Base-by-base conservation (phyloP, 371 early-diverging fungal genomes). In the Mucor sp. region DNA sequence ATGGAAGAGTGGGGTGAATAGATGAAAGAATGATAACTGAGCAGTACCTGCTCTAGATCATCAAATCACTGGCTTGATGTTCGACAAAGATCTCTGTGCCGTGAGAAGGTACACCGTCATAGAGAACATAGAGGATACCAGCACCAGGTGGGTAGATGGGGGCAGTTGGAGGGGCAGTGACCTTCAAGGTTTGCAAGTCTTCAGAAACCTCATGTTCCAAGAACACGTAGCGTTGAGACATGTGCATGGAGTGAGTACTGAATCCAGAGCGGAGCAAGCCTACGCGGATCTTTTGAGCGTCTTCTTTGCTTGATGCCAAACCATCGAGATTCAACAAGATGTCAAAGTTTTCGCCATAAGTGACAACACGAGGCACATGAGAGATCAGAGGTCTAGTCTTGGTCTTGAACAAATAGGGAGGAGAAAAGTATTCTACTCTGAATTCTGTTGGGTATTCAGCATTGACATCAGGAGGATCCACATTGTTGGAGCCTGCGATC, bases 351-450 rank as follows among this genome's bases (percentile, higher is more conserved):
- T 83, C 72, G 11, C 69, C 84, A 48, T 86, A 86, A 4, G 73
- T 70, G 14, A 87, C 69, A 9, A 75, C 70, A 11, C 74, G 74
- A 8, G 88, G 88, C 17, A 86, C 78, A 62, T 78, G 71, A 17
- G 79, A 79, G 25, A 82, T 74, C 25, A 83, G 69, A 6, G 89
- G 89, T 4, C 87, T 72, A 43, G 83, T 69, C 23, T 74, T 75
- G 1, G 72, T 66, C 28, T 81, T 75, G 65, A 83, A 82, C 48
- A 90, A 68, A 41, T 90, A 90, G 14, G 90, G 90, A 37, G 90
- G 90, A 23, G 83, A 82, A 62, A 85, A 90, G 50, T 80, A 79
- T 73, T 90, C 91, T 35, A 90, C 83, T n/a, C 89, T 80, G 81
- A 82, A 88, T 64, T 90, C 90, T 27, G 87, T 88, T 6, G 88